Evolutionary conservation across 2,329 filamentous ascomycete species (phyloP).

Genomic region (Fusarium nanum): DNA sequence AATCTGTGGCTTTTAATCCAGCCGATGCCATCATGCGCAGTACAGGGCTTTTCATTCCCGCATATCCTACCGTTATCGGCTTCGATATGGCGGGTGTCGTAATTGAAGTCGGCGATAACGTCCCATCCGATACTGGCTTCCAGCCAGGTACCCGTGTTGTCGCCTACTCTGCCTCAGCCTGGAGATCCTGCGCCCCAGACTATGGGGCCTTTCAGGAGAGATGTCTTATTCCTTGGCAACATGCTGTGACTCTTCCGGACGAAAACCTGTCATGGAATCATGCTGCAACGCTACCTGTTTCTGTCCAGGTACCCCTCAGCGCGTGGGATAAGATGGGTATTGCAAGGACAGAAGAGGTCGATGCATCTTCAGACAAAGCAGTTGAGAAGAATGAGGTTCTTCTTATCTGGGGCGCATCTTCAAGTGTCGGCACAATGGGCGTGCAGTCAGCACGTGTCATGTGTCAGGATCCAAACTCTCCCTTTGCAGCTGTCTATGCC

Average conservation of each 20-base stretch:
- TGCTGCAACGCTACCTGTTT: slow-evolving; percentile 55
- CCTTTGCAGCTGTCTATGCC: slow-evolving; percentile 56
- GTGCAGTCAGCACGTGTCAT: slow-evolving; percentile 55
- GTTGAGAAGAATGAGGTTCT: slow-evolving; percentile 49
- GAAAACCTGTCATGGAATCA: slow-evolving; percentile 53
- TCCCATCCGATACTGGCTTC: slow-evolving; percentile 49
- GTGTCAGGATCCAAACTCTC: slow-evolving; percentile 48
- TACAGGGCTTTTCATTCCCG: slow-evolving; percentile 54
- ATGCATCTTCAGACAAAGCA: slow-evolving; percentile 2
- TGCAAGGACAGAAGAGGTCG: slow-evolving; percentile 32
- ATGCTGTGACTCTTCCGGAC: slow-evolving; percentile 52
- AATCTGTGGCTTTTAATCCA: slow-evolving; percentile 62
- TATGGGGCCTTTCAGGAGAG: slow-evolving; percentile 61
- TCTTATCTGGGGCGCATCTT: slow-evolving; percentile 59
- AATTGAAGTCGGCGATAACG: slow-evolving; percentile 54
- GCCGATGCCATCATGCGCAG: slow-evolving; percentile 58
- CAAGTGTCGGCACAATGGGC: slow-evolving; percentile 59
- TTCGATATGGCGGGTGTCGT: slow-evolving; percentile 59
- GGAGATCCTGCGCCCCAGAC: slow-evolving; percentile 57
- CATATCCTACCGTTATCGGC: slow-evolving; percentile 57
- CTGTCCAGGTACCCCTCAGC: slow-evolving; percentile 51
- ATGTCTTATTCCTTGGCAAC: slow-evolving; percentile 57
- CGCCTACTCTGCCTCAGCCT: slow-evolving; percentile 54
- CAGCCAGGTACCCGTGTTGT: slow-evolving; percentile 53
- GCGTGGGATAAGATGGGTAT: slow-evolving; percentile 56